phyloP scores from a whole-genome alignment of 2,329 filamentous ascomycete species.

The Curvularia lunata region DNA sequence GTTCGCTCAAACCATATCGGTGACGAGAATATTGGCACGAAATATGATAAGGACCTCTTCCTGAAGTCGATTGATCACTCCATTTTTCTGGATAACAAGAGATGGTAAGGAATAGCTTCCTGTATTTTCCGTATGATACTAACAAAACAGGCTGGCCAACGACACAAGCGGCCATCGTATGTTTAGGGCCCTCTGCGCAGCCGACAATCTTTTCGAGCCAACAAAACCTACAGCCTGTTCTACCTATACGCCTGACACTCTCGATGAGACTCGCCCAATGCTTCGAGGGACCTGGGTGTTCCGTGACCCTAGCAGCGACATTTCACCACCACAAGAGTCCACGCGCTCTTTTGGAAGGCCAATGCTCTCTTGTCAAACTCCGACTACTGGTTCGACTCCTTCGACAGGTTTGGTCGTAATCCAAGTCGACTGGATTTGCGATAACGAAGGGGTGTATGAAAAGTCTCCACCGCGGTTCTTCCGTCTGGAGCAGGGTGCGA shows the following conservation, averaged over 20 bases:
- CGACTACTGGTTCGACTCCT: not conserved
- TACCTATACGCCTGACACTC: constrained; percentile 22
- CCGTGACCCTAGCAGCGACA: constrained; percentile 28
- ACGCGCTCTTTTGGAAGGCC: constrained; percentile 22
- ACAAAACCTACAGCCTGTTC: constrained; percentile 27
- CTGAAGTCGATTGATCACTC: constrained; percentile 20
- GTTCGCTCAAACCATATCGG: constrained; percentile 24
- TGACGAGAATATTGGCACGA: constrained; percentile 20
- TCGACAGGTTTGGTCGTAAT: constrained; percentile 26
- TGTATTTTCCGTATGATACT: not conserved
- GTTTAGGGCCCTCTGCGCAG: constrained; percentile 26
- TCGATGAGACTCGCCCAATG: constrained; percentile 30
- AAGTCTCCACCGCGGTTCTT: constrained; percentile 35
- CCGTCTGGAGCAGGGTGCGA: constrained; percentile 24
- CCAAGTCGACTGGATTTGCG: constrained; percentile 42
- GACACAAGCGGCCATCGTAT: constrained; percentile 29
- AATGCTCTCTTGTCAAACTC: constrained; percentile 4
- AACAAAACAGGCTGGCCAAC: constrained; percentile 27
- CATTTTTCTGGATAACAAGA: constrained; percentile 26
- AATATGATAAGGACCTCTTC: constrained; percentile 21
- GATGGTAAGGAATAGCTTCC: constrained; percentile 26
- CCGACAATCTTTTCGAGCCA: constrained; percentile 33
- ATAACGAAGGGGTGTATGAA: constrained; percentile 41
- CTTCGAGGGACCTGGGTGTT: constrained; percentile 42
- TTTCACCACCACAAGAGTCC: constrained; percentile 6